Evolutionary conservation across 139 green algal genomes (phyloP).

Genomic region (Chlamydomonas asymmetrica): DNA sequence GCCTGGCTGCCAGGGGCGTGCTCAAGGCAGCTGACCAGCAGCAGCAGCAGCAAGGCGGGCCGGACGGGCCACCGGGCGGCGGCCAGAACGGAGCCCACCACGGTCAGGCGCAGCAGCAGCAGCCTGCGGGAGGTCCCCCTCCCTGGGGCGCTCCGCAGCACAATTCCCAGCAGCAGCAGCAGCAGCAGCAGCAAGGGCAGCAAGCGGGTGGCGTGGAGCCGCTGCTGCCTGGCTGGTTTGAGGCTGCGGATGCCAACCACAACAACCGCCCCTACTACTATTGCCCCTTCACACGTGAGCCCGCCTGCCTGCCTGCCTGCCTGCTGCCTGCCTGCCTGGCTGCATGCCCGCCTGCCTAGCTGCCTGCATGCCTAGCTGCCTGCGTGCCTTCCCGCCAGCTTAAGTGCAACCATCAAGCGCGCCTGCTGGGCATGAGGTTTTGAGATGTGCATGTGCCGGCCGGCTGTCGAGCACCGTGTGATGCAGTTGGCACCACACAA

Average conservation of each 20-base stretch:
- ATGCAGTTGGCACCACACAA: no score
- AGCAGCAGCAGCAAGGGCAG: constrained; percentile 25
- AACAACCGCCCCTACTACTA: constrained; percentile 72
- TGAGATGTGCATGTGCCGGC: no score
- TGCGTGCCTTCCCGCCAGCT: no score
- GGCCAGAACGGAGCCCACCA: no score
- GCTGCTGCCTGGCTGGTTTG: constrained; percentile 67
- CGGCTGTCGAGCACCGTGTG: no score
- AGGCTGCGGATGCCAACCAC: constrained; percentile 68
- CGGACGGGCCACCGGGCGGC: neutral
- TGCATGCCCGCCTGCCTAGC: no score
- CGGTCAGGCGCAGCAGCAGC: no score
- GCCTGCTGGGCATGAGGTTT: no score
- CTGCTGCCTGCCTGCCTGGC: no score
- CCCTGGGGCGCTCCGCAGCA: neutral
- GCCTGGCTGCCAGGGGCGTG: constrained; percentile 63
- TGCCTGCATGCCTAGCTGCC: no score
- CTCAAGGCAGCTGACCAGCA: constrained; percentile 24
- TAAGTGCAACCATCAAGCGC: no score
- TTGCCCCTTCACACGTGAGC: constrained; percentile 52
- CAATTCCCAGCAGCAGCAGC: constrained; percentile 15
- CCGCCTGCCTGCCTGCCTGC: constrained; percentile 45
- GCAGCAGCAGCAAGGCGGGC: neutral
- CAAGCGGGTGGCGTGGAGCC: constrained; percentile 11
- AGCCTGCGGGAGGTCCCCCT: no score